Percentiles rank a stretch among this genome's conserved stretches.
These are phyloP conservation scores for Taphrina betulina DNA, from an alignment of 1,139 yeast species.

Conservation along the genomic window DNA sequence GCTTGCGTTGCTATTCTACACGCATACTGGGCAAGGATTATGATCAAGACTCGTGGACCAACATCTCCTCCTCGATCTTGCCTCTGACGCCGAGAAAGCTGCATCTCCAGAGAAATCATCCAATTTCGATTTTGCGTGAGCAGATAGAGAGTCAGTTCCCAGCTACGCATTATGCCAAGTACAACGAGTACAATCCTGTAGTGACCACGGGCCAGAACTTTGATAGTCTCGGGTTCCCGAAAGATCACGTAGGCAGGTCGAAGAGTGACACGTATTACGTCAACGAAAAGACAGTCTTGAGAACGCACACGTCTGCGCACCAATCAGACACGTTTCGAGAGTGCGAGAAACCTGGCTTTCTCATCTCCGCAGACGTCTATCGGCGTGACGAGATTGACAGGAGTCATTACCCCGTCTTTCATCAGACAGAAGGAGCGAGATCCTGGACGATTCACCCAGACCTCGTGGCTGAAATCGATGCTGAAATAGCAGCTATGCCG, in stretches of 20 bases:
- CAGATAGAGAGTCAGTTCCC: slow-evolving; percentile 67
- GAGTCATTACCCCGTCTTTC: slow-evolving; percentile 96
- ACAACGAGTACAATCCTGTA: slow-evolving; percentile 76
- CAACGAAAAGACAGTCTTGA: slow-evolving; percentile 64
- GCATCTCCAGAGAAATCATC: slow-evolving; percentile 74
- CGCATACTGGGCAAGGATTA: slow-evolving; percentile 55
- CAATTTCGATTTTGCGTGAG: slow-evolving; percentile 78
- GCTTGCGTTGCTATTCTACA: neutral
- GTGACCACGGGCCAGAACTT: slow-evolving; percentile 82
- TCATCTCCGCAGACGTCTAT: slow-evolving; percentile 93
- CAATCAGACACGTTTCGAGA: slow-evolving; percentile 57
- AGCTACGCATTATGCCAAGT: slow-evolving; percentile 58
- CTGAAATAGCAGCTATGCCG: slow-evolving; percentile 26
- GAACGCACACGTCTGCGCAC: slow-evolving; percentile 98
- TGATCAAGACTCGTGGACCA: slow-evolving; percentile 75
- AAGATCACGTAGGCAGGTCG: slow-evolving; percentile 90
- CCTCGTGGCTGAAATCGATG: slow-evolving; percentile 47
- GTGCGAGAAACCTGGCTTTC: slow-evolving; percentile 76
- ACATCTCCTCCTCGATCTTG: slow-evolving; percentile 73
- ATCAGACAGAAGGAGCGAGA: slow-evolving; percentile 96
- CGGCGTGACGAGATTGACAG: slow-evolving; percentile 93
- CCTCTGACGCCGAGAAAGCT: slow-evolving; percentile 68
- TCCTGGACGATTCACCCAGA: slow-evolving; percentile 63
- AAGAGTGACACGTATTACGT: slow-evolving; percentile 90
- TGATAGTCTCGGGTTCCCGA: slow-evolving; percentile 86